Evolutionary conservation across 352 stramenopile species (phyloP).

Genomic region (Phytophthora citricola): DNA sequence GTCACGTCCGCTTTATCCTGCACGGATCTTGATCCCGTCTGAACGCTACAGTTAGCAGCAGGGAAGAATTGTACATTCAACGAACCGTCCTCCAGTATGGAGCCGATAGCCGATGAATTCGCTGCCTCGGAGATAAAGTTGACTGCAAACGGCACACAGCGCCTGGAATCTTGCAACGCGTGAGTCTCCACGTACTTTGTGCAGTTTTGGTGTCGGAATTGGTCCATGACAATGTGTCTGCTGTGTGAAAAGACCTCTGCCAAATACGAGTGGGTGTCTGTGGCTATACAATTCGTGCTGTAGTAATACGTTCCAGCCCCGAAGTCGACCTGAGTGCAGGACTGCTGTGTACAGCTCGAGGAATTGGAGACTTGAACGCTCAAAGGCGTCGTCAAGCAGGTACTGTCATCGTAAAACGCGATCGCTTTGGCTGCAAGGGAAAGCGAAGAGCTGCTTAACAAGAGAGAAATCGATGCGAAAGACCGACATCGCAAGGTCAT

Average conservation of each 20-base stretch:
- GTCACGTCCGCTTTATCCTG: conserved; percentile 12
- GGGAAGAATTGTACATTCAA: conserved; percentile 34
- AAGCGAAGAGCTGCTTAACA: too few species aligned
- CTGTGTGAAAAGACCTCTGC: conserved; percentile 17
- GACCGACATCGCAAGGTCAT: conserved; percentile 17
- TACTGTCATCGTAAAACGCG: conserved; percentile 24
- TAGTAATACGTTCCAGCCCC: conserved; percentile 30
- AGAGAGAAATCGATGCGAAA: too few species aligned
- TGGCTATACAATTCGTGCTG: conserved; percentile 17
- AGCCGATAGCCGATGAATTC: conserved; percentile 22
- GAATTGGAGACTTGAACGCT: conserved; percentile 30
- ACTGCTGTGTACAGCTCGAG: conserved; percentile 21
- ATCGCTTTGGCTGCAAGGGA: conserved; percentile 18
- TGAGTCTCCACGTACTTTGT: conserved; percentile 33
- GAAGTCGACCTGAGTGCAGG: conserved; percentile 24
- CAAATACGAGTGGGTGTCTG: conserved; percentile 15
- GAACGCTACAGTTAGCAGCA: conserved; percentile 16
- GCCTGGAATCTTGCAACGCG: conserved; percentile 23
- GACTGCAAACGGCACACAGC: conserved; percentile 35
- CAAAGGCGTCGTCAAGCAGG: conserved; percentile 21
- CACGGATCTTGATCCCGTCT: neutral
- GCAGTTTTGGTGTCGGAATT: conserved; percentile 30
- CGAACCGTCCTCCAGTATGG: conserved; percentile 23
- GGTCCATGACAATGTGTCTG: conserved; percentile 34
- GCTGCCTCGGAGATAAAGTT: conserved; percentile 14